Evolutionary conservation across 1,284 basidiomycete species (phyloP).

Genomic region (Coniophora puteana): DNA sequence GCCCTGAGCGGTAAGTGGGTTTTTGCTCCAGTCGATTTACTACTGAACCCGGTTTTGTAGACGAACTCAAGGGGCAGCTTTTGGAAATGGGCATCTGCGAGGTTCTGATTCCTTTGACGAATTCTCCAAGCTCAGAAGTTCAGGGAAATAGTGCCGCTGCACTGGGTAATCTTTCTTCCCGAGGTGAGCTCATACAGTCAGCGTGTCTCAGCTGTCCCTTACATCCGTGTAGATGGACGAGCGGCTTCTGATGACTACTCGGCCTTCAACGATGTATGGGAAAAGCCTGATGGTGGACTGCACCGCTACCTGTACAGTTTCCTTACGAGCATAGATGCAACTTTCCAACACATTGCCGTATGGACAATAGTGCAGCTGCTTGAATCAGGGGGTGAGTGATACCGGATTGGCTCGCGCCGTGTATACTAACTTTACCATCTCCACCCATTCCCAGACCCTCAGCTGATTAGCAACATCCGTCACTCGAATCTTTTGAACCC

Average conservation of each 20-base stretch:
- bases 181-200: conserved; percentile 65
- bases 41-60: conserved; percentile 38
- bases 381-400: conserved; percentile 80
- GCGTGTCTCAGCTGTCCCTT: neutral
- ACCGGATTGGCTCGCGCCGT: neutral
- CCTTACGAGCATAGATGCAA: conserved; percentile 93
- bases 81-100: conserved; percentile 99
- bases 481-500: conserved; percentile 77
- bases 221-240: conserved; percentile 54
- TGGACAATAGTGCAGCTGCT: conserved; percentile 98
- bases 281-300: conserved; percentile 95
- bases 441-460: conserved; percentile 58
- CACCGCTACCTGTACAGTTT: conserved; percentile 95
- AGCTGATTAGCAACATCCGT: conserved; percentile 86
- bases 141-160: conserved; percentile 99
- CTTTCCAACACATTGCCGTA: conserved; percentile 99
- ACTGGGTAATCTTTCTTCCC: conserved; percentile 95
- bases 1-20: conserved; percentile 77
- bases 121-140: conserved; percentile 95
- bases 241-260: conserved; percentile 91
- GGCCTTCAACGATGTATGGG: conserved; percentile 98
- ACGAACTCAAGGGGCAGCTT: conserved; percentile 92
- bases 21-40: conserved; percentile 1
- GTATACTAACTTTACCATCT: conserved; percentile 7
- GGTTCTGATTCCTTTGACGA: conserved; percentile 94